Base-by-base conservation (phyloP, 2,329 filamentous ascomycete genomes). In the Aureobasidium sp. region DNA sequence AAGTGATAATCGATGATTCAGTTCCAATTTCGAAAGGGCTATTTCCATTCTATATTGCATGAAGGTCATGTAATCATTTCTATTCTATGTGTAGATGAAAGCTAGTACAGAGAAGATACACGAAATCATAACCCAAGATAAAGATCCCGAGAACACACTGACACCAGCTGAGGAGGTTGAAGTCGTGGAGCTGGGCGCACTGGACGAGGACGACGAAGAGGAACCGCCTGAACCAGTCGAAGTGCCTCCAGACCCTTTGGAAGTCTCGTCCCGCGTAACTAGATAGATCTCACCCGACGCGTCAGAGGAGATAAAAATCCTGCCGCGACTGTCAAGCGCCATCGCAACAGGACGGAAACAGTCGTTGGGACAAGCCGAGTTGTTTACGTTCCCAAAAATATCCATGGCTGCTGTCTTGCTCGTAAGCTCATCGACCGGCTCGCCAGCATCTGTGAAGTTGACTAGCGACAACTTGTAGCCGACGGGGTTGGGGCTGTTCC, bases 291-390 rank as follows among this genome's bases (percentile, higher is more conserved):
- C 86, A 6, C 86, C 87, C 0, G 85, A 86, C 15, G 77, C 70
- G 70, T 89, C 87, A 5, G 80, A 84, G 62, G 77, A 82, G 76
- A 88, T 81, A 73, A 82, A 89, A 9, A 89, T 72, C 7, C 86
- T 75, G 8, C 80, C 83, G 45, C 78, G 67, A 9, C 65, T 65
- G 70, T 80, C 78, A 70, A 77, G 80, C 0, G 78, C 79, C 7
- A 89, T 73, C 1, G 84, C 83, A 0, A 84, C 84, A 29, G 86
- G 86, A 2, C 86, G 78, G 74, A 89, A 85, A 72, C 86, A 89
- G 4, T 70, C 69, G 45, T 75, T 74, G 0, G 84, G 84, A 64
- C 86, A 88, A 3, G 71, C 70, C 12, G 74, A 73, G 5, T 80
- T 72, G 66, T 87, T 78, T 1, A 74, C 66, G 66, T 87, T 87